A percentile compares a stretch with the other conserved stretches of the same genome.
phyloP scores from a whole-genome alignment of 2,329 filamentous ascomycete genomes.

The Ophiosphaerella korrae region DNA sequence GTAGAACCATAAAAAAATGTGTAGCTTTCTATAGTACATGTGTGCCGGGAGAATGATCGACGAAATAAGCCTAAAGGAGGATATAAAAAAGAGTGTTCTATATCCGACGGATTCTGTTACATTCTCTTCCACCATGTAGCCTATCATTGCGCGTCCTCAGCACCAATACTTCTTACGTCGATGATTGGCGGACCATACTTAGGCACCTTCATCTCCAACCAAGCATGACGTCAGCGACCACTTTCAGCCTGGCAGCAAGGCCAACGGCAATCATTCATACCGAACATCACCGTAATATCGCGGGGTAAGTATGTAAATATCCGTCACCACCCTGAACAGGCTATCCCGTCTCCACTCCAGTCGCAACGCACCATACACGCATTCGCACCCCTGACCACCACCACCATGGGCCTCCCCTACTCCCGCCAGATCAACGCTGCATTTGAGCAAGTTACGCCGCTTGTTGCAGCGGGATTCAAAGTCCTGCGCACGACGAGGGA shows the following conservation, averaged over 20 bases:
- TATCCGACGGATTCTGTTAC: too few relatives aligned
- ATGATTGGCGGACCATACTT: background rate
- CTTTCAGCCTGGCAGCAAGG: slow-evolving; percentile 4
- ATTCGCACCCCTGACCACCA: background rate
- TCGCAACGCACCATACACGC: background rate
- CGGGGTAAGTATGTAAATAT: background rate
- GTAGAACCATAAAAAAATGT: too few relatives aligned
- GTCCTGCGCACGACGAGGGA: slow-evolving; percentile 57
- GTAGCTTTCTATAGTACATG: too few relatives aligned
- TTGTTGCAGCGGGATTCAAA: slow-evolving; percentile 56
- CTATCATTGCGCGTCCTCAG: too few relatives aligned
- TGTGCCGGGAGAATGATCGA: too few relatives aligned
- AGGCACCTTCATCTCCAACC: slow-evolving; percentile 8
- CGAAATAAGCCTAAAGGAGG: too few relatives aligned
- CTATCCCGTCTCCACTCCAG: background rate
- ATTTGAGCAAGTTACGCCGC: slow-evolving; percentile 59
- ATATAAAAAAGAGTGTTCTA: too few relatives aligned
- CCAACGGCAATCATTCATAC: background rate
- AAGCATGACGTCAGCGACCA: slow-evolving; percentile 26
- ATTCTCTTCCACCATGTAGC: too few relatives aligned
- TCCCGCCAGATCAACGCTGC: slow-evolving; percentile 58
- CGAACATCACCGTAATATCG: background rate
- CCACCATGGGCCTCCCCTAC: slow-evolving; percentile 58
- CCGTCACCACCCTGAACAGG: background rate
- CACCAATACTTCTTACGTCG: too few relatives aligned